Evolutionary conservation across 305 asterid genomes (phyloP), one percentile per base, ranked within the genome.

Genomic region (Fraxinus angustifolia): DNA sequence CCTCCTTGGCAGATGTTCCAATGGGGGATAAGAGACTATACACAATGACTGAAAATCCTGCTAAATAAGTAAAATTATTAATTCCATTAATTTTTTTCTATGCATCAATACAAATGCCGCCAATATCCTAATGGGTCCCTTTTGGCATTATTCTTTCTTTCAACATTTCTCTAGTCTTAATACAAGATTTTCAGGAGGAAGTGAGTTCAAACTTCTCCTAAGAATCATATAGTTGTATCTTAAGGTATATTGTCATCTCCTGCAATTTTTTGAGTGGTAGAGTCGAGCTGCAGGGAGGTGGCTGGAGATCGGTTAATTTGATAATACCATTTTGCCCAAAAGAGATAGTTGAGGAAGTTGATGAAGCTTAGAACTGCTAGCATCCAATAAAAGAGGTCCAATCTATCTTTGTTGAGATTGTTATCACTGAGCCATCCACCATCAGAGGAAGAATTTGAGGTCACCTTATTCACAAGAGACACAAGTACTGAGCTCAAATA

Each of bases 321-420:
- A 0, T 86, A 80, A 83, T 91, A 90, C 97, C 99, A 87, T 75
- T 45, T 80, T 2, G 89, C 86, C 89, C 92, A 89, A 42, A 85
- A 85, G 14, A 89, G 73, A 76, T 87, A 89, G 4, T 85, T 84
- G 79, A 87, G 16, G 86, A 87, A 87, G 78, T 89, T 89, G 82
- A 89, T 48, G 76, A 86, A 81, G 70, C 92, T 89, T 45, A 89
- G 38, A 8, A 23, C 78, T 68, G 89, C 92, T 3, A 89, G 58
- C 70, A 87, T 28, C 90, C 90, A 86, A 56, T 89, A 89, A 84
- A 89, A 89, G 50, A 78, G 80, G 60, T 89, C 90, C 81, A 89
- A 82, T 40, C 89, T 89, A 60, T 89, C 92, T 45, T 86, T 86
- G 79, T 89, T 87, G 38, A 87, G 87, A 81, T 87, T 82, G 33